Evolutionary conservation across 495 filamentous ascomycete species (phyloP).

Genomic region (Penicillium canariense): DNA sequence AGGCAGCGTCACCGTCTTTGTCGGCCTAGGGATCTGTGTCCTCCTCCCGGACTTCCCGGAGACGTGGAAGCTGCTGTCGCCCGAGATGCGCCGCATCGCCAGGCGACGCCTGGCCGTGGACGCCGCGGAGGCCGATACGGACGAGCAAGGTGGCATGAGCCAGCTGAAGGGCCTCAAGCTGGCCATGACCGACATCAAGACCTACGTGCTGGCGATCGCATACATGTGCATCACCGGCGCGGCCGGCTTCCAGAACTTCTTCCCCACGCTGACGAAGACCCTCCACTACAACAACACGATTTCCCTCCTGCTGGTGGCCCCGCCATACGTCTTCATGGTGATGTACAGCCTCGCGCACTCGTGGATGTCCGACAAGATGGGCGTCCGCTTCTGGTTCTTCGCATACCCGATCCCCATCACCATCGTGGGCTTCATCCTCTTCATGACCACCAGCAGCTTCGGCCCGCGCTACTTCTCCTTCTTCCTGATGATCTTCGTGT

Average conservation of each 20-base stretch:
- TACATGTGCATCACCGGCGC: conserved; percentile 54
- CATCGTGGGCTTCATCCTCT: conserved; percentile 51
- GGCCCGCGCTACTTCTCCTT: conserved; percentile 53
- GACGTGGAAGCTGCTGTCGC: conserved; percentile 44
- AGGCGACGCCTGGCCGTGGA: conserved; percentile 48
- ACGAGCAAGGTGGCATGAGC: conserved; percentile 46
- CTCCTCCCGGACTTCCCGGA: conserved; percentile 51
- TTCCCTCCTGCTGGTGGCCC: conserved; percentile 50
- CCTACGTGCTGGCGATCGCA: conserved; percentile 46
- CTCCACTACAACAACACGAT: conserved; percentile 41
- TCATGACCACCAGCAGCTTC: conserved; percentile 47
- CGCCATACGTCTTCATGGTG: conserved; percentile 57
- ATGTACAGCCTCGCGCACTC: conserved; percentile 46
- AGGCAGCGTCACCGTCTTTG: conserved; percentile 39
- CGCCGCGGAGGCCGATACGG: conserved; percentile 48
- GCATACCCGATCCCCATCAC: conserved; percentile 49
- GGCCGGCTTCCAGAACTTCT: conserved; percentile 55
- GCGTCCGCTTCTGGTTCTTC: conserved; percentile 53
- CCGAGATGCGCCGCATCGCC: conserved; percentile 50
- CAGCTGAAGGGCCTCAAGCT: conserved; percentile 51
- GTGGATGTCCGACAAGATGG: conserved; percentile 43
- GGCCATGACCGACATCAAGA: conserved; percentile 52
- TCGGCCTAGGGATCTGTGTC: conserved; percentile 40
- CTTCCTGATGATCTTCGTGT: conserved; percentile 55
- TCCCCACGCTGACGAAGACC: conserved; percentile 48